These are phyloP conservation scores for Trichomonascaceae sp. DNA, from an alignment of 1,139 yeast species.

Conservation along the genomic window DNA sequence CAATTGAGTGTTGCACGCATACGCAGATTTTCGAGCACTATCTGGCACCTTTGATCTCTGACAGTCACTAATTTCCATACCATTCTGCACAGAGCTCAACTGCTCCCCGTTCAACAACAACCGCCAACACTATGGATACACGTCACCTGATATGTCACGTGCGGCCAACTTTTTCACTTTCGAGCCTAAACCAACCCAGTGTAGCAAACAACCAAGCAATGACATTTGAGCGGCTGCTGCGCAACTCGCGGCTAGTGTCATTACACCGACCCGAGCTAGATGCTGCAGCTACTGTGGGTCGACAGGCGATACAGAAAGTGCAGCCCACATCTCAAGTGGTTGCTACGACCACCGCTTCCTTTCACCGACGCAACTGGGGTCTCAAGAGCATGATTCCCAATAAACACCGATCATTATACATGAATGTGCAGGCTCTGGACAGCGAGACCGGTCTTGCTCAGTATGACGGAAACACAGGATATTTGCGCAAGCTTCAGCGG, in stretches of 20 bases:
- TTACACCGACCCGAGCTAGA: conserved; percentile 5
- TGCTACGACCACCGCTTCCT: conserved; percentile 42
- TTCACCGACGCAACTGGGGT: conserved; percentile 51
- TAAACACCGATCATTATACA: conserved; percentile 33
- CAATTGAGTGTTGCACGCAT: too few relatives aligned
- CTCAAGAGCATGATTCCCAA: conserved; percentile 44
- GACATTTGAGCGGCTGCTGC: conserved; percentile 13
- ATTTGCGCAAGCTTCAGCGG: conserved; percentile 35
- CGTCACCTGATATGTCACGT: too few relatives aligned
- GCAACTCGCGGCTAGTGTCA: conserved; percentile 20
- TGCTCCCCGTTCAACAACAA: too few relatives aligned
- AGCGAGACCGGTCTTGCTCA: conserved; percentile 39
- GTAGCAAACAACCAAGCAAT: too few relatives aligned
- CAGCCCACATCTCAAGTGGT: conserved; percentile 45
- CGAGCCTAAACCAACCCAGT: too few relatives aligned
- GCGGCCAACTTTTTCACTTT: too few relatives aligned
- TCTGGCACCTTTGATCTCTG: too few relatives aligned
- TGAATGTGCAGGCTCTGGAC: conserved; percentile 40
- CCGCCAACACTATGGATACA: too few relatives aligned
- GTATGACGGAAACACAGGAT: conserved; percentile 37
- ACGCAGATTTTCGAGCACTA: too few relatives aligned
- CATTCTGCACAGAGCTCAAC: too few relatives aligned
- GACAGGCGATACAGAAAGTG: conserved; percentile 11
- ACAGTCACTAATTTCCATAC: too few relatives aligned
- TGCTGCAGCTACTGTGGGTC: conserved; percentile 10